Evolutionary conservation across 768 basidiomycete genomes (phyloP).

Genomic region (Lactarius tabidus): DNA sequence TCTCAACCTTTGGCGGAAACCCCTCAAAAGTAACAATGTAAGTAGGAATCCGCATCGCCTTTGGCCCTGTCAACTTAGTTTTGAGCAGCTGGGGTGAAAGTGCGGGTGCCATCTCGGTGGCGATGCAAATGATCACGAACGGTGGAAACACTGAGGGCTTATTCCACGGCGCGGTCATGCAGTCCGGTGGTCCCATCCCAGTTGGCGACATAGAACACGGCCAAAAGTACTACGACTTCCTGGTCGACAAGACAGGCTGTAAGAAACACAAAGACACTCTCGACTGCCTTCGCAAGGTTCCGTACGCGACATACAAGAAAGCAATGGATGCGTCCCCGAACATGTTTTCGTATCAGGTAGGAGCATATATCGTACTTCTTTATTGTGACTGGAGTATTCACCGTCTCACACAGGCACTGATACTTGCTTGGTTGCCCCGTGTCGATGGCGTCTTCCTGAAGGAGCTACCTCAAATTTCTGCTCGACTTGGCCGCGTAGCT

Average conservation of each 20-base stretch:
- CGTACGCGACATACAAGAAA: conserved; percentile 31
- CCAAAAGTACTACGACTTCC: conserved; percentile 40
- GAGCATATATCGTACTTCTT: neutral
- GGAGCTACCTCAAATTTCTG: conserved; percentile 26
- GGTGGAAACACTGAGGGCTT: conserved; percentile 37
- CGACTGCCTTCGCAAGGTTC: conserved; percentile 40
- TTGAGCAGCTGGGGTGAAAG: conserved; percentile 45
- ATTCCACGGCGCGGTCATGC: conserved; percentile 44
- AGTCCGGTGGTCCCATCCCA: conserved; percentile 39
- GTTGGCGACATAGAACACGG: conserved; percentile 31
- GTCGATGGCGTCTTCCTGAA: conserved; percentile 30
- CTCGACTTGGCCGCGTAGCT: conserved; percentile 24
- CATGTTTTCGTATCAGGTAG: conserved; percentile 35
- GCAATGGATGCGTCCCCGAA: conserved; percentile 36
- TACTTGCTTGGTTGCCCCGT: conserved; percentile 29
- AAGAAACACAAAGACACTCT: conserved; percentile 35
- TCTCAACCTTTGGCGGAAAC: conserved; percentile 61
- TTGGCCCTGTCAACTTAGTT: conserved; percentile 11
- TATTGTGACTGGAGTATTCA: neutral
- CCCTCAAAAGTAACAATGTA: conserved; percentile 56
- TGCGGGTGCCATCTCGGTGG: conserved; percentile 49
- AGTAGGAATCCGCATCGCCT: conserved; percentile 21
- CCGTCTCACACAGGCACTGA: conserved; percentile 28
- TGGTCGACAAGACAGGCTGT: conserved; percentile 42
- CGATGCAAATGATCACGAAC: conserved; percentile 42